Evolutionary conservation across 1,139 yeast species (phyloP), one percentile per base, ranked within the genome.

Genomic region (Zygosaccharomyces pseudobailii): DNA sequence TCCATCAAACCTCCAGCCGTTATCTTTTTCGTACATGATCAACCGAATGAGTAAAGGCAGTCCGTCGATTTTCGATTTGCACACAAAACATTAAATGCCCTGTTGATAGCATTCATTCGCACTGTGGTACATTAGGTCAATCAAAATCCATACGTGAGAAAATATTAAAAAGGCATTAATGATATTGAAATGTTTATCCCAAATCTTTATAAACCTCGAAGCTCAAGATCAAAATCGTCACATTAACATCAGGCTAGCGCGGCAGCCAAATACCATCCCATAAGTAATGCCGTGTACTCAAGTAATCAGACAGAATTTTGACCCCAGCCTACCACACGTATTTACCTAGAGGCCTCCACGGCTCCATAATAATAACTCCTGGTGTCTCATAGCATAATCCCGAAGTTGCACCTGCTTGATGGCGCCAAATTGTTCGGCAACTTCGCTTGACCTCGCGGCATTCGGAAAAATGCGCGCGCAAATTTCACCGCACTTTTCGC

Each of bases 401-500:
- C 19, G 13, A 30, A 30, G 13, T 30, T 7, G 33, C 33, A 20
- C 13, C 3, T n/a, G 8, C 30, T 6, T n/a, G 10, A 9, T 6
- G 4, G 8, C 33, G 33, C 33, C 13, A 20, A 30, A 6, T 30
- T 30, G 33, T 30, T 30, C 19, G 33, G 33, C 7, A n/a, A 30
- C 3, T 19, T n/a, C 19, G 33, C 33, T 30, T 6, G 2, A n/a
- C 33, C 13, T 3, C 13, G 13, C 10, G 13, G 33, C 33, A 10
- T 10, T 22, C 32, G 34, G 35, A 38, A 38, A 38, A 19, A 13
- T 20, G 41, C 33, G 41, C 41, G 41, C 41, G 21, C 39, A 23
- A 13, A 28, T 38, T 38, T 38, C 21, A 27, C 21, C 41, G 41
- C 41, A 38, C 7, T 28, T 38, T 37, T 38, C n/a, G 41, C 25